Base-by-base conservation (phyloP, 2,329 filamentous ascomycete species). In the Trichoderma sp. region DNA sequence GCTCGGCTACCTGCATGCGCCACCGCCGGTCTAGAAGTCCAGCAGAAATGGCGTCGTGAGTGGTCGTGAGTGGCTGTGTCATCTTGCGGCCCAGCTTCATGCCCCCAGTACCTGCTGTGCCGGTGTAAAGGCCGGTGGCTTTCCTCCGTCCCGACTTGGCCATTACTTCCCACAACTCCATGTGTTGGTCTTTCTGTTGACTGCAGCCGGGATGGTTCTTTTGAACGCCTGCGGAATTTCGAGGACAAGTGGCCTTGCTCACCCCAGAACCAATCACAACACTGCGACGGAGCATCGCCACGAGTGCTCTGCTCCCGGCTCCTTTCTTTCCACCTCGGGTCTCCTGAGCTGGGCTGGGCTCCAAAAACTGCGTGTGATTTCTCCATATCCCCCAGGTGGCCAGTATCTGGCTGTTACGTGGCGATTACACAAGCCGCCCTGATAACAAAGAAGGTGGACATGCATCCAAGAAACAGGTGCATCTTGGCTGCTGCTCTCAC, bases 1-100 rank as follows among this genome's bases (percentile, higher is more conserved):
- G 6, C 54, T 9, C 64, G 64, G 64, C 64, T 56, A 19, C 53
- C 32, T 52, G 53, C 64, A 58, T 66, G 54, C 64, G 64, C 54
- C 64, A 66, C 64, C 19, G 27, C 53, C 13, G 64, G 54, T 52
- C 54, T 52, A 66, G 64, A 66, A 59, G 42, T 52, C 54, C 32
- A 42, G 39, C 39, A 58, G 42, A 59, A 50, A 39, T 50, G n/a
- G n/a, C n/a, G n/a, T n/a, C n/a, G n/a, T n/a, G n/a, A n/a, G n/a
- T 13, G 12, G 29, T 39, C 42, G 8, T 52, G 15, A 32, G 17
- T 37, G 32, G 42, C 39, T 58, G 48, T 63, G 34, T 35, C 19
- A n/a, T 58, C 63, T 27, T 34, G 12, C 27, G 19, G 19, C 53
- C 22, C 25, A 27, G 59, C 59, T 13, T 52, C 29, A 27, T 39